Evolutionary conservation across 352 stramenopile genomes (phyloP), one percentile per base, ranked within the genome.

Genomic region (Phytophthora pini): DNA sequence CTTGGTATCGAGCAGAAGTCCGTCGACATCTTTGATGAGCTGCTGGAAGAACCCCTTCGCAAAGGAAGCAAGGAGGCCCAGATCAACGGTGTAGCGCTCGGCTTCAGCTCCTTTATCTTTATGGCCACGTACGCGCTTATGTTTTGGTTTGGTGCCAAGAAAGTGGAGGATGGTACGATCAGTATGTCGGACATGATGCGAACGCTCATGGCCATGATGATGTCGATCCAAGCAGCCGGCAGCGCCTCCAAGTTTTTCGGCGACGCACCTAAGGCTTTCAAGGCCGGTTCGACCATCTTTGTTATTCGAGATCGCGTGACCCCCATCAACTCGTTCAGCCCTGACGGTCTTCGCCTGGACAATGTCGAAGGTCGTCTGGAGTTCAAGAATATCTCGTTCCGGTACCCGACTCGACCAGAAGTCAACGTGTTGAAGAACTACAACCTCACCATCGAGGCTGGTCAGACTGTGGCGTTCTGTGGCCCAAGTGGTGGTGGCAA

Each of bases 361-460:
- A 66, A 44, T 2, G 45, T 82, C 1, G 63, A 72, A 15, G 77
- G 77, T 5, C 43, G 62, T 4, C 55, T 95, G 13, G 62, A 78
- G 34, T 94, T 93, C 62, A 55, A 68, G 48, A 57, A 91, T 54
- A 79, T 95, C 38, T 76, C 67, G 10, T 96, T 96, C 66, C 67
- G 80, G 3, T 96, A 96, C 72, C 86, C 88, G 12, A 82, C 67
- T 1, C 79, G 88, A 13, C 80, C 75, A 1, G 45, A 89, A 1
- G 70, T 84, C 15, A 72, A 68, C 10, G 83, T 98, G 29, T 82
- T 98, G 13, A 80, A 86, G 17, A 65, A 82, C 48, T 84, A 98
- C 57, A 92, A 87, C 62, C 67, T 99, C 9, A 79, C 76, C 8
- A 86, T 95, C 46, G 78, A 87, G 52, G 59, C 79, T 5, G 84